Evolutionary conservation across 352 stramenopile genomes (phyloP), one percentile per base, ranked within the genome.

Genomic region (Phytophthora palmivora): DNA sequence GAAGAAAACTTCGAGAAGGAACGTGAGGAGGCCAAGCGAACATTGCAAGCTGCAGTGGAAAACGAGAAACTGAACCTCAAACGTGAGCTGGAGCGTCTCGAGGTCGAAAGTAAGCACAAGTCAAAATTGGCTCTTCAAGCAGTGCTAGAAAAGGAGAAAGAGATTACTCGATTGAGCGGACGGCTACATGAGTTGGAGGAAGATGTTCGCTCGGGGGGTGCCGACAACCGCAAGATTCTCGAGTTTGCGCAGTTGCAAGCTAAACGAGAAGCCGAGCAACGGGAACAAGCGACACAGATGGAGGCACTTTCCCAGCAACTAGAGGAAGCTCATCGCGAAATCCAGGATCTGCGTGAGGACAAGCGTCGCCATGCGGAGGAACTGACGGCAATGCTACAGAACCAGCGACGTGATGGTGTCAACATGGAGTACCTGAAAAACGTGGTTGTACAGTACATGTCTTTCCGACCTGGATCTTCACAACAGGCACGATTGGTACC

Each of bases 381-480:
- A 49, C 68, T 96, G 15, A 84, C 75, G 6, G 79, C 73, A 26
- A 74, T 95, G 57, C 82, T 93, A 67, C 85, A 93, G 55, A 91
- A 79, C 14, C 85, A 95, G 50, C 82, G 86, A 6, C 84, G 88
- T 33, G 87, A 94, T 18, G 87, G 87, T 26, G 86, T 96, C 26
- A 95, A 96, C 64, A 91, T 96, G 86, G 87, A 96, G 52, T 96
- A 96, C 63, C 69, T 96, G 28, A 96, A 96, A 63, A 96, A 96
- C 50, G 86, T 96, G 15, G 86, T 96, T 19, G 84, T 96, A 19
- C 88, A 95, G 78, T 96, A 91, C 70, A 94, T 96, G 85, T 91
- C 84, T 15, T 94, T 96, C 68, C 85, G 79, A 11, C 82, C 83
- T 0, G 87, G 87, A 3, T 95, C 88, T 30, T 92, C 80, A 33